A percentile compares a stretch with the other conserved stretches of the same genome.
Evolutionary conservation across 257 asterid genomes (phyloP).

Genomic region (Catharanthus roseus): DNA sequence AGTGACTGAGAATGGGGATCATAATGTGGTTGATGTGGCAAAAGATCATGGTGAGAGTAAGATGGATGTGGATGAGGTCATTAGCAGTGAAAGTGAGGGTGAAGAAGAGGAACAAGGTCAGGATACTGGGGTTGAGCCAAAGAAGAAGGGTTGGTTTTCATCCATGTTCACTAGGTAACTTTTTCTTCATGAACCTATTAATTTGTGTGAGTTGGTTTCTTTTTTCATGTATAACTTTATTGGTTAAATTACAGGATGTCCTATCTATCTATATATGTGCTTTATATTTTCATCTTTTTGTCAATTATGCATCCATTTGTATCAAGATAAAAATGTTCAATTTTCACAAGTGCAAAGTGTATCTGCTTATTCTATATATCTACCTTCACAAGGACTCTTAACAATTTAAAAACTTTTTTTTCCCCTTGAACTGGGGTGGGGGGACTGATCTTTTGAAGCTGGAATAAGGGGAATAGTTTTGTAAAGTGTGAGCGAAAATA

Average conservation of each 20-base stretch:
- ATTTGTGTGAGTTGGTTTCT: conserved; percentile 2
- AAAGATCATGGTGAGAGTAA: conserved; percentile 75
- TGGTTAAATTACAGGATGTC: background rate
- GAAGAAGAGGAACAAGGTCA: conserved; percentile 58
- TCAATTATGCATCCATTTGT: background rate
- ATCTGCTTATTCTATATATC: background rate
- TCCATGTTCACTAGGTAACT: conserved; percentile 85
- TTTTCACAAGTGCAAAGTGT: too few relatives aligned
- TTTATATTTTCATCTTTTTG: background rate
- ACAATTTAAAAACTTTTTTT: background rate
- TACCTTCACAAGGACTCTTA: background rate
- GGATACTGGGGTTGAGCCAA: conserved; percentile 42
- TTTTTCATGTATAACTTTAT: background rate
- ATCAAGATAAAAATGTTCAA: background rate
- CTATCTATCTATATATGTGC: background rate
- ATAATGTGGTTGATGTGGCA: conserved; percentile 46
- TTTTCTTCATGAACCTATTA: conserved; percentile 3
- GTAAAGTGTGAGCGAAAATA: background rate
- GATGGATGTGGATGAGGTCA: conserved; percentile 92
- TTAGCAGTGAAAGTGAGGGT: conserved; percentile 73
- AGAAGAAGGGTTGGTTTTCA: conserved; percentile 93
- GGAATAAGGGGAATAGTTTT: background rate
- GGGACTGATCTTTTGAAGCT: background rate
- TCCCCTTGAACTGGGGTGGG: too few relatives aligned
- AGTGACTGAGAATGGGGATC: conserved; percentile 63